These are phyloP conservation scores for Carex scoparia DNA, from an alignment of 176 grass and related monocot species.

Conservation along the genomic window DNA sequence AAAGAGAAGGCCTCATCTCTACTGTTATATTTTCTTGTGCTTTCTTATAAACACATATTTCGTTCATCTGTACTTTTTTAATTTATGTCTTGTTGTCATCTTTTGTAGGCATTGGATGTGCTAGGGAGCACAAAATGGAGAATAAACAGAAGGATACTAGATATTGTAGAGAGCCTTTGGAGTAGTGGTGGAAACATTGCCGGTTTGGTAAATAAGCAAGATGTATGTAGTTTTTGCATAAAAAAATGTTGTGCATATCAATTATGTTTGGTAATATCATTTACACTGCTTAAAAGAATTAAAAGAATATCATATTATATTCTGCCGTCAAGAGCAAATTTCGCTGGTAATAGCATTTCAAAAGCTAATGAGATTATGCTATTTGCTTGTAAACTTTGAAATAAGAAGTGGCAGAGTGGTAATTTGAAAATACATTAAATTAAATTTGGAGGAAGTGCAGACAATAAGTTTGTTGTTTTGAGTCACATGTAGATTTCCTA, in stretches of 20 bases:
- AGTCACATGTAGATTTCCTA: background rate
- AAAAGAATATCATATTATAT: background rate
- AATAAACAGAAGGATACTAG: constrained; percentile 79
- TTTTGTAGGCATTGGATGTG: constrained; percentile 74
- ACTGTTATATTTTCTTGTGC: constrained; percentile 24
- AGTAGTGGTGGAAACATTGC: constrained; percentile 75
- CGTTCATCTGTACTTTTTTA: background rate
- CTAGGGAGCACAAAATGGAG: constrained; percentile 97
- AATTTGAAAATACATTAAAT: background rate
- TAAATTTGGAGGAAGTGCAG: background rate
- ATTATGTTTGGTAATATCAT: background rate
- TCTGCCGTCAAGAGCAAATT: background rate
- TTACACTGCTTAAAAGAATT: background rate
- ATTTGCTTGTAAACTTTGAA: background rate
- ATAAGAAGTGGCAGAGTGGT: background rate
- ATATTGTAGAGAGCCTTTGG: constrained; percentile 81
- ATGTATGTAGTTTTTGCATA: constrained; percentile 55
- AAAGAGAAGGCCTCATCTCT: background rate
- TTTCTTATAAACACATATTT: constrained; percentile 1
- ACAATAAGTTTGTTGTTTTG: background rate
- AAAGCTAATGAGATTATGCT: background rate
- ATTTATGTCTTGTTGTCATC: background rate
- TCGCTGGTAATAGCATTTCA: background rate
- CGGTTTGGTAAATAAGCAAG: constrained; percentile 66
- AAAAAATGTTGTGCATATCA: background rate